phyloP scores from a whole-genome alignment of 2,329 filamentous ascomycete species.

The Escovopsis sp. region DNA sequence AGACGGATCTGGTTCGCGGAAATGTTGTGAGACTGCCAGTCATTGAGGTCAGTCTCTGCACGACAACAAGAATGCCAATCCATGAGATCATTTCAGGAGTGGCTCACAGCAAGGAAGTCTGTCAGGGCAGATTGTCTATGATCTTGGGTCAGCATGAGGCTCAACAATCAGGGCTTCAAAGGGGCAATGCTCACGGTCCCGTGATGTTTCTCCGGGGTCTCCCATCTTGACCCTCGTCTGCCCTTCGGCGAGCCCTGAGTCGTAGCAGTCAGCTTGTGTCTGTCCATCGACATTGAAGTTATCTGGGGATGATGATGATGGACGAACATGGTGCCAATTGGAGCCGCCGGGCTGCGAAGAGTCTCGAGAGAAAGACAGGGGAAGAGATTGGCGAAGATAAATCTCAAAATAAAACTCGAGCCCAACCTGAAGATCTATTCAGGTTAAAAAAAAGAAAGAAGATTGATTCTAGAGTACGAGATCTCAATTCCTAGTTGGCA shows the following conservation, averaged over 20 bases:
- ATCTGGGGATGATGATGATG: neutral
- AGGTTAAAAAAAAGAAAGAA: too few species aligned
- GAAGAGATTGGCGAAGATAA: too few species aligned
- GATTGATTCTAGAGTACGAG: too few species aligned
- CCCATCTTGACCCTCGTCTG: conserved; percentile 7
- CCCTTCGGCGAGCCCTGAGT: conserved; percentile 8
- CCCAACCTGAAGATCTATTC: too few species aligned
- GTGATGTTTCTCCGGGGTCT: conserved; percentile 20
- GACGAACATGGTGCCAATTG: conserved; percentile 1
- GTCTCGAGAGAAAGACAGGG: neutral
- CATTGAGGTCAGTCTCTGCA: conserved; percentile 8
- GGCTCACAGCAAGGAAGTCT: conserved; percentile 34
- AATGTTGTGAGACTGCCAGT: conserved; percentile 52
- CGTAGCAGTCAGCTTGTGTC: too few species aligned
- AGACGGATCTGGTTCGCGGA: conserved; percentile 41
- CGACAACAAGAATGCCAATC: conserved; percentile 28
- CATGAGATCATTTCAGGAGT: conserved; percentile 36
- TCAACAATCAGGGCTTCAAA: neutral
- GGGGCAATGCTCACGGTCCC: conserved; percentile 20
- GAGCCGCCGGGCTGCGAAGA: neutral
- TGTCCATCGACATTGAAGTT: neutral
- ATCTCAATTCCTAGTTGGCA: too few species aligned
- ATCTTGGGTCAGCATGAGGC: conserved; percentile 4
- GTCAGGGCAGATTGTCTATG: conserved; percentile 36
- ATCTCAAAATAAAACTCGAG: too few species aligned